Conservation (phyloP, 768 basidiomycete species). For the Tremella mesenterica region DNA sequence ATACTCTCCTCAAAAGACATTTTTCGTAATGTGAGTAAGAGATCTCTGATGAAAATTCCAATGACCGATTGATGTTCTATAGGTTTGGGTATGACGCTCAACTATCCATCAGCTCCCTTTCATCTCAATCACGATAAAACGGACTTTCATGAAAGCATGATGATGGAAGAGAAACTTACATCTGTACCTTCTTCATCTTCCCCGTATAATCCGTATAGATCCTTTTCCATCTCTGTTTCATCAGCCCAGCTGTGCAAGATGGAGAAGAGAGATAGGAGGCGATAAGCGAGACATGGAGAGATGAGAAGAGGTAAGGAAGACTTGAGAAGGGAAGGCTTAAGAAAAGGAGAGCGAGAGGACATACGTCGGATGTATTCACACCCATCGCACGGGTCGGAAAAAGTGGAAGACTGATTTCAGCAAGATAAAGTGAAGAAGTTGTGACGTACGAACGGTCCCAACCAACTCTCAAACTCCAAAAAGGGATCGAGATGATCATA, state of each 20-base stretch:
- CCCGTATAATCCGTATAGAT: not conserved
- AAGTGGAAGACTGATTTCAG: not conserved
- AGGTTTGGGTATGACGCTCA: conserved; percentile 28
- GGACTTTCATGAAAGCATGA: not conserved
- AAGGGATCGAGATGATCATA: conserved; percentile 4
- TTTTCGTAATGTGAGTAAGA: conserved; percentile 22
- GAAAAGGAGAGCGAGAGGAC: not conserved
- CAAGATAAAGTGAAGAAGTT: not conserved
- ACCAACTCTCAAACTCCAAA: conserved; percentile 17
- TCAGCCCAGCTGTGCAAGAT: not conserved
- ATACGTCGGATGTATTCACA: not conserved
- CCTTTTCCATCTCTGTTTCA: not conserved
- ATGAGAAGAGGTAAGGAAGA: too few relatives aligned
- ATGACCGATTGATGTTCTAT: conserved; percentile 6
- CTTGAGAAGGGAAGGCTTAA: too few relatives aligned
- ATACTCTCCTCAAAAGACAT: conserved; percentile 36
- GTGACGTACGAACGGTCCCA: conserved; percentile 20
- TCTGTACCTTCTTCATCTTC: not conserved
- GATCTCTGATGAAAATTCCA: conserved; percentile 31
- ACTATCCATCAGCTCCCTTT: conserved; percentile 1
- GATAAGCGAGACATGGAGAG: not conserved
- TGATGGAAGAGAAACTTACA: not conserved
- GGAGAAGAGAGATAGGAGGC: not conserved
- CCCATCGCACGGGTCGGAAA: too few relatives aligned
- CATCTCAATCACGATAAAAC: too few relatives aligned